Evolutionary conservation across 2,329 filamentous ascomycete species (phyloP).

Genomic region (Blastomyces silverae): DNA sequence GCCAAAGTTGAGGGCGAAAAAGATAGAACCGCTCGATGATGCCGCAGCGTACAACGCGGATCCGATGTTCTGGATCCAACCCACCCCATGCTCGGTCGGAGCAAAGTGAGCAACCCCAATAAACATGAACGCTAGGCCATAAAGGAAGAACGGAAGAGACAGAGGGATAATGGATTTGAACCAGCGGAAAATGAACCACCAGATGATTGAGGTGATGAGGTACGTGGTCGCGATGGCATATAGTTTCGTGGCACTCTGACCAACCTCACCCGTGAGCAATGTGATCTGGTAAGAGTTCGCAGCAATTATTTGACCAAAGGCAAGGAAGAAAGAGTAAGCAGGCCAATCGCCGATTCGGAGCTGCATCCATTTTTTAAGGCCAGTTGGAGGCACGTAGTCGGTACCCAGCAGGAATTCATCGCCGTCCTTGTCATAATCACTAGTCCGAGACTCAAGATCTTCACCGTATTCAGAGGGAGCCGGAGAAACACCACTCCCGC

Average conservation of each 20-base stretch:
- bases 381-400: conserved; percentile 52
- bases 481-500: neutral
- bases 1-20: conserved; percentile 62
- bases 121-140: conserved; percentile 31
- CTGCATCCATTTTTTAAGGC: conserved; percentile 50
- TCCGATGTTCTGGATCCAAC: conserved; percentile 55
- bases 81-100: conserved; percentile 34
- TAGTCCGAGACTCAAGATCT: conserved; percentile 25
- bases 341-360: conserved; percentile 58
- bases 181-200: conserved; percentile 58
- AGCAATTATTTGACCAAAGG: conserved; percentile 57
- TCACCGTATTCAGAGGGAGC: neutral
- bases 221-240: conserved; percentile 58
- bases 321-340: conserved; percentile 55
- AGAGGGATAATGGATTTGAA: conserved; percentile 53
- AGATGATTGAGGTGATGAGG: conserved; percentile 51
- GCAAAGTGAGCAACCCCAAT: conserved; percentile 51
- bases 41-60: conserved; percentile 57
- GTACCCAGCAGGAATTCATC: conserved; percentile 52
- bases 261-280: conserved; percentile 57
- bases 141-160: conserved; percentile 57
- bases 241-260: conserved; percentile 52
- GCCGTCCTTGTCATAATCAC: conserved; percentile 36
- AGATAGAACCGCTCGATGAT: conserved; percentile 57
- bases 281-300: conserved; percentile 63